Conservation (phyloP, 345 rosid genomes). For the Clausena lansium region DNA sequence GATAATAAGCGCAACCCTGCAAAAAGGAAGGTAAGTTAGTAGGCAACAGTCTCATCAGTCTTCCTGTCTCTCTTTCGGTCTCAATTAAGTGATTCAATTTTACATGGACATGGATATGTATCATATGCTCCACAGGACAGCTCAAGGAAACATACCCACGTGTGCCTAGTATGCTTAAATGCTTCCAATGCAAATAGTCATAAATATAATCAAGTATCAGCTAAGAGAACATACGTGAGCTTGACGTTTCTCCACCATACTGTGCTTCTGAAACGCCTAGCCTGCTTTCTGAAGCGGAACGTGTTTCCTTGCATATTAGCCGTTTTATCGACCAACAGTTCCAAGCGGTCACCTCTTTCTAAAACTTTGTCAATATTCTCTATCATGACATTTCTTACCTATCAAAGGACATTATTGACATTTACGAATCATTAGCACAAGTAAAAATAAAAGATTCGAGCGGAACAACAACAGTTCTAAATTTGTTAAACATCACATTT, state of each 20-base stretch:
- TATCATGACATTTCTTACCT: constrained; percentile 95
- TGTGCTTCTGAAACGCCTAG: constrained; percentile 75
- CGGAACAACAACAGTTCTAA: neutral
- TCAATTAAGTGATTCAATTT: neutral
- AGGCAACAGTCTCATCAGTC: neutral
- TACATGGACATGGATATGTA: neutral
- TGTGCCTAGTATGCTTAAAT: neutral
- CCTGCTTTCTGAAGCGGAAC: constrained; percentile 90
- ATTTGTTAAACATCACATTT: neutral
- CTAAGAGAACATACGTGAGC: constrained; percentile 60
- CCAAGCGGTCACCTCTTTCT: constrained; percentile 92
- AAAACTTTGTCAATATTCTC: constrained; percentile 93
- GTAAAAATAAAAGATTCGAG: neutral
- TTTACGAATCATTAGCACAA: neutral
- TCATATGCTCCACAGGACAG: neutral
- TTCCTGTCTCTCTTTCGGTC: neutral
- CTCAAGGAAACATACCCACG: neutral
- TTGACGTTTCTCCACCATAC: constrained; percentile 96
- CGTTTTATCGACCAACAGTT: constrained; percentile 92
- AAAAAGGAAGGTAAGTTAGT: constrained; percentile 21
- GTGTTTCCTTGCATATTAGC: constrained; percentile 95
- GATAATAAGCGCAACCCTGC: constrained; percentile 68
- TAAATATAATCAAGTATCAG: neutral
- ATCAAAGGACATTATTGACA: neutral
- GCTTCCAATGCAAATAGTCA: neutral